Conservation (phyloP, 2,329 filamentous ascomycete genomes). For the Ceratocystis colombiana region DNA sequence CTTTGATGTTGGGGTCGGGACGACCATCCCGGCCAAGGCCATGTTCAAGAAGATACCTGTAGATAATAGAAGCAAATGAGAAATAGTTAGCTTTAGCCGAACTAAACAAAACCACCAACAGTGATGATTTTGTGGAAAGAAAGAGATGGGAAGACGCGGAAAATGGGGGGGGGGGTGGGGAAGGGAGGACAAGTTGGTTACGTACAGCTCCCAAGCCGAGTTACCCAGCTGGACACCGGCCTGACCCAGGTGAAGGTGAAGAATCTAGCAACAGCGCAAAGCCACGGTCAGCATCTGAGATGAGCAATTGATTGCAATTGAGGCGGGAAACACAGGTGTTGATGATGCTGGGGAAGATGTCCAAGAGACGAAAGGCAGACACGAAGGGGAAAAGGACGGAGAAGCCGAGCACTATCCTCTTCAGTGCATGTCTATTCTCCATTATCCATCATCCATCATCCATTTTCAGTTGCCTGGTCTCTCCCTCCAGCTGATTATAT, state of each 20-base stretch:
- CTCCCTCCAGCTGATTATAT: background rate
- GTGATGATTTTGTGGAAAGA: background rate
- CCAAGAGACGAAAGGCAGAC: too few relatives aligned
- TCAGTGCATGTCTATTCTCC: background rate
- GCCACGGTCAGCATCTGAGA: conserved; percentile 18
- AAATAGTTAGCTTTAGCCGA: background rate
- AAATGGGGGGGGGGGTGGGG: conserved; percentile 1
- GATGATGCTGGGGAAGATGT: background rate
- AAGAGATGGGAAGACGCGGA: background rate
- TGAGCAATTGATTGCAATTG: conserved; percentile 4
- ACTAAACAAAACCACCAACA: background rate
- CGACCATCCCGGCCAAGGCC: conserved; percentile 56
- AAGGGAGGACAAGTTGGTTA: conserved; percentile 29
- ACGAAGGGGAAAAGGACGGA: too few relatives aligned
- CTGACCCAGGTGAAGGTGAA: conserved; percentile 56
- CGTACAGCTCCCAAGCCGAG: conserved; percentile 67
- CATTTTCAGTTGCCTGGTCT: background rate
- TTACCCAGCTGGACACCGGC: conserved; percentile 65
- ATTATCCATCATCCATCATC: background rate
- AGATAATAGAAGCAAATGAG: conserved; percentile 5
- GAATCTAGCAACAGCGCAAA: conserved; percentile 38
- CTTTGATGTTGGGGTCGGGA: conserved; percentile 50
- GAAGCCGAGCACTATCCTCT: too few relatives aligned
- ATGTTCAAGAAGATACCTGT: conserved; percentile 62
- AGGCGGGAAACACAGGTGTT: background rate